Percentiles rank a stretch among this genome's conserved stretches.
Conservation (phyloP, 75 land plant genomes). For the Chamaecyparis obtusa region DNA sequence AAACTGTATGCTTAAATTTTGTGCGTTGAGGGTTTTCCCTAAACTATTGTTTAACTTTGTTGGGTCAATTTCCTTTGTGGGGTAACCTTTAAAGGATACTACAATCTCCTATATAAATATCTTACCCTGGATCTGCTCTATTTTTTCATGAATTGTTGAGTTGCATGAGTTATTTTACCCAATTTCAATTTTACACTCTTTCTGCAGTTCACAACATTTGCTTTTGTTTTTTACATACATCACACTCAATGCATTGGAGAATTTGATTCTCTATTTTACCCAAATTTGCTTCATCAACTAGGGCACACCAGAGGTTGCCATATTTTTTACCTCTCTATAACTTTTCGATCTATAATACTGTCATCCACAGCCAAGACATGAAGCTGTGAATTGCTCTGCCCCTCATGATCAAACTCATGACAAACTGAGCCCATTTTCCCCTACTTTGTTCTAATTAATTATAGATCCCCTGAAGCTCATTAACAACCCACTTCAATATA, state of each 20-base stretch:
- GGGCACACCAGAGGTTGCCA: too few relatives aligned
- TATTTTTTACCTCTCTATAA: constrained; percentile 60
- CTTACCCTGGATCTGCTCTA: background rate
- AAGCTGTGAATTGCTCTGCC: constrained; percentile 1
- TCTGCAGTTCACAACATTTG: too few relatives aligned
- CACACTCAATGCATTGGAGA: too few relatives aligned
- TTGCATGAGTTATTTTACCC: background rate
- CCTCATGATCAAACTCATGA: background rate
- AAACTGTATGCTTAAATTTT: background rate
- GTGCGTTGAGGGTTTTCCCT: background rate
- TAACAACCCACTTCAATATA: background rate
- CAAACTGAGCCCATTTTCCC: background rate
- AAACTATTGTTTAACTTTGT: too few relatives aligned
- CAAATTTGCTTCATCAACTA: too few relatives aligned
- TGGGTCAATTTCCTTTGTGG: background rate
- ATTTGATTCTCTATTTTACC: too few relatives aligned
- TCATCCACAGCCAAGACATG: constrained; percentile 84
- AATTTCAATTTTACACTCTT: too few relatives aligned
- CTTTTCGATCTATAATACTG: constrained; percentile 59
- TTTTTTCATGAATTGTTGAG: background rate
- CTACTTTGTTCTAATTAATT: background rate
- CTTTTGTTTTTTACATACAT: too few relatives aligned
- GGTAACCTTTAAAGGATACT: background rate
- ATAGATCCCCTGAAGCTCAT: background rate
- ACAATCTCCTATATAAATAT: too few relatives aligned